Conservation (phyloP, 176 grass and related monocot genomes). For the Tillandsia leiboldiana region DNA sequence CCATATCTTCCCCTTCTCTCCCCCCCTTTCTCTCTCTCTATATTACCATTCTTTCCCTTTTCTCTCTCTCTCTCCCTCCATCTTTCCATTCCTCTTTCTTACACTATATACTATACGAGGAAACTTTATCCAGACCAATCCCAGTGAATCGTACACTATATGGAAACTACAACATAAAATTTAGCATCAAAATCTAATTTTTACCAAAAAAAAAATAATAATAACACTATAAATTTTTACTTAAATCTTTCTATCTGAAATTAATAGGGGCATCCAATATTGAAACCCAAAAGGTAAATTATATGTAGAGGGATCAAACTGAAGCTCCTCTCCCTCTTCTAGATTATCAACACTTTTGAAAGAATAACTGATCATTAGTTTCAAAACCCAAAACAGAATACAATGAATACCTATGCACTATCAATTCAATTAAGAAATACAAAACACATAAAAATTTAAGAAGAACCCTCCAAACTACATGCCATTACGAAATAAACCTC, state of each 20-base stretch:
- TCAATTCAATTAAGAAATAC: not conserved
- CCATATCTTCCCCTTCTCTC: no score
- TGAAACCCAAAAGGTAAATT: conserved; percentile 67
- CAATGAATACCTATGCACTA: not conserved
- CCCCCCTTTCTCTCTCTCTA: no score
- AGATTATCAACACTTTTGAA: conserved; percentile 56
- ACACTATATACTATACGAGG: conserved; percentile 72
- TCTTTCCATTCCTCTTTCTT: not conserved
- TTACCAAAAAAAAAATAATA: not conserved
- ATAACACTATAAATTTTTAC: not conserved
- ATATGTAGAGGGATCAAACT: conserved; percentile 72
- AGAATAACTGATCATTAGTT: not conserved
- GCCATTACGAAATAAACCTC: no score
- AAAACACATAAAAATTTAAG: not conserved
- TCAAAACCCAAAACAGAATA: not conserved
- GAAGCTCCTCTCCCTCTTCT: conserved; percentile 83
- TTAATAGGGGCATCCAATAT: conserved; percentile 58
- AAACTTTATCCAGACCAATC: conserved; percentile 63
- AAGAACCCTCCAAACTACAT: not conserved
- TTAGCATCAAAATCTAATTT: not conserved
- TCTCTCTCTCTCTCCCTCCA: no score
- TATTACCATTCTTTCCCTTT: no score
- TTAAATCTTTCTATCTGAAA: conserved; percentile 40
- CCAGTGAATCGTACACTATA: conserved; percentile 65
- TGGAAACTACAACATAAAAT: conserved; percentile 51